Conservation (phyloP, 495 filamentous ascomycete genomes). For the Neurospora sublineolata region DNA sequence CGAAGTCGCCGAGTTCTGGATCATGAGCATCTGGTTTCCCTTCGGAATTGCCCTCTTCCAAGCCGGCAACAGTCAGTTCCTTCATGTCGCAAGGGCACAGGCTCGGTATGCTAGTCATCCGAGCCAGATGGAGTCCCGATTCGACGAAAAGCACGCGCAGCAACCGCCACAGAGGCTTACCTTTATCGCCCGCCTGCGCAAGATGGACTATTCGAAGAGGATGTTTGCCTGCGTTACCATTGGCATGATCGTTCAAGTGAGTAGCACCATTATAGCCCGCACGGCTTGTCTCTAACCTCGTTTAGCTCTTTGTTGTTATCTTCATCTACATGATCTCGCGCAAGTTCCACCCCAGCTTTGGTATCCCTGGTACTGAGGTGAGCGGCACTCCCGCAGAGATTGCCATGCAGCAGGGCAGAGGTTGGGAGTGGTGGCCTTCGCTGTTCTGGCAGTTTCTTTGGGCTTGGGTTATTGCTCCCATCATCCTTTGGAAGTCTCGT, state of each 20-base stretch:
- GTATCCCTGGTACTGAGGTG: slow-evolving; percentile 30
- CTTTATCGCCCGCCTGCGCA: slow-evolving; percentile 7
- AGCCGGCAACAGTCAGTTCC: slow-evolving; percentile 53
- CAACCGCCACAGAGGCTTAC: background rate
- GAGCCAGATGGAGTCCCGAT: slow-evolving; percentile 13
- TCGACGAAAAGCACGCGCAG: slow-evolving; percentile 14
- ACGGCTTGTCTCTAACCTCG: background rate
- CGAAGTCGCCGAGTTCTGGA: slow-evolving; percentile 47
- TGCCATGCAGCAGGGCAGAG: slow-evolving; percentile 31
- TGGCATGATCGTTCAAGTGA: slow-evolving; percentile 44
- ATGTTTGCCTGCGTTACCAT: slow-evolving; percentile 36
- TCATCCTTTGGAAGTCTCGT: slow-evolving; percentile 30
- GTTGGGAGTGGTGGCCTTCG: slow-evolving; percentile 61
- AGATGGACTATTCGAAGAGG: slow-evolving; percentile 33
- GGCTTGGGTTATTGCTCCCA: slow-evolving; percentile 43
- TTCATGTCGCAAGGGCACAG: slow-evolving; percentile 49
- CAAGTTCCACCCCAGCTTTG: slow-evolving; percentile 46
- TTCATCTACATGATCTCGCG: slow-evolving; percentile 53
- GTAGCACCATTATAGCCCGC: background rate
- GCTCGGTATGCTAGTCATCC: slow-evolving; percentile 25
- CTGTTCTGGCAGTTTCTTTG: slow-evolving; percentile 54
- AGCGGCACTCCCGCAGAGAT: slow-evolving; percentile 38
- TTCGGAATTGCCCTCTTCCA: slow-evolving; percentile 63
- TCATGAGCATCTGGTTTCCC: slow-evolving; percentile 63
- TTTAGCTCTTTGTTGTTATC: slow-evolving; percentile 45